Evolutionary conservation across 257 asterid genomes (phyloP).

Genomic region (Solanum bukasovii): DNA sequence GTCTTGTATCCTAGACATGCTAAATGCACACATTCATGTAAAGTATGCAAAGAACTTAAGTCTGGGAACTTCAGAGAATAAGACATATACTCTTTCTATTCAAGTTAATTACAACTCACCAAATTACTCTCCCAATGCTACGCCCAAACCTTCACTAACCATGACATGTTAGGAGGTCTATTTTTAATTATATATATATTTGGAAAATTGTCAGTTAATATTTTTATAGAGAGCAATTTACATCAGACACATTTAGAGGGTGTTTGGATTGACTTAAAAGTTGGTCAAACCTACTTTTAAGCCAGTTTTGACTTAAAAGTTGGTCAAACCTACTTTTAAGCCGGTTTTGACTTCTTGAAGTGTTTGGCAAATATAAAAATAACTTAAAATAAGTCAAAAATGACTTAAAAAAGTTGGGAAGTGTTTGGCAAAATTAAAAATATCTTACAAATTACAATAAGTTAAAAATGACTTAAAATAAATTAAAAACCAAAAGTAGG

Average conservation of each 20-base stretch:
- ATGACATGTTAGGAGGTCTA: not conserved
- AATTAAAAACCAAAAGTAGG: no score
- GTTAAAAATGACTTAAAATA: no score
- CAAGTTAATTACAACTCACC: not conserved
- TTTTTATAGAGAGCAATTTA: not conserved
- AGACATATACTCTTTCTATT: not conserved
- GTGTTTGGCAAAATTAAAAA: no score
- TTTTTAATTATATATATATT: no score
- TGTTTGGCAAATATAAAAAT: not conserved
- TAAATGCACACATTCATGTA: not conserved
- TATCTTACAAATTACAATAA: no score
- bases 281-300: not conserved
- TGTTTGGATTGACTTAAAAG: not conserved
- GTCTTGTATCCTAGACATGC: not conserved
- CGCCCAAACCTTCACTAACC: not conserved
- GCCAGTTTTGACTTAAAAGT: not conserved
- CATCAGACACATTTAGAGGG: not conserved
- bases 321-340: not conserved
- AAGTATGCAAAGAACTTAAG: not conserved
- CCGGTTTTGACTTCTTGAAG: not conserved
- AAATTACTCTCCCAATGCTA: not conserved
- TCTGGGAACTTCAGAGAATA: not conserved
- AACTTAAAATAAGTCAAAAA: no score
- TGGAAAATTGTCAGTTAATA: not conserved
- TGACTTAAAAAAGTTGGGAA: no score